Conservation (phyloP, 148 eudicot species). For the Mesembryanthemum crystallinum region DNA sequence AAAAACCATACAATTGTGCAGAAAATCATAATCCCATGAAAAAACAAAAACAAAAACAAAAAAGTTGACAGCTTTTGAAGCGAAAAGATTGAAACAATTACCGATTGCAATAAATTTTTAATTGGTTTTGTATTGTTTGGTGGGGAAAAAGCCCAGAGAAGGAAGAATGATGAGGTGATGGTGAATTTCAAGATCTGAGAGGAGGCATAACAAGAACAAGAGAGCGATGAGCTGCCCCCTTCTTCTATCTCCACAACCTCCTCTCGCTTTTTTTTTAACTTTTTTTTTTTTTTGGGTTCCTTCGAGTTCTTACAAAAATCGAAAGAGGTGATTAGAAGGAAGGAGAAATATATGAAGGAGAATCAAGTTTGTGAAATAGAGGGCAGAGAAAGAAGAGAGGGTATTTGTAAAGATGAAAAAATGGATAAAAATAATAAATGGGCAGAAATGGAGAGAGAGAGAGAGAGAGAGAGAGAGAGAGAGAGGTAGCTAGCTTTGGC, state of each 20-base stretch:
- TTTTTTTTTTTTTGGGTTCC: conserved; percentile 23
- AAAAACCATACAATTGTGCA: conserved; percentile 5
- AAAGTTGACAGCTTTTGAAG: conserved; percentile 12
- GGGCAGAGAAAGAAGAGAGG: conserved; percentile 26
- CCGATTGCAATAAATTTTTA: conserved; percentile 7
- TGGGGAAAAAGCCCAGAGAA: background rate
- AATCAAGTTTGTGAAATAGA: conserved; percentile 5
- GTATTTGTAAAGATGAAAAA: conserved; percentile 38
- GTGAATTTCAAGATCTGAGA: conserved; percentile 55
- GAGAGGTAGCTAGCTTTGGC: conserved; percentile 38
- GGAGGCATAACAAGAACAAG: conserved; percentile 53
- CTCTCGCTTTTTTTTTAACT: conserved; percentile 11
- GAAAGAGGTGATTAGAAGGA: conserved; percentile 12
- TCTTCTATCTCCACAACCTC: conserved; percentile 31
- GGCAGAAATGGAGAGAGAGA: conserved; percentile 24
- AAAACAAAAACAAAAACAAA: background rate
- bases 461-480: conserved; percentile 29
- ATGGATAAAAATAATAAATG: conserved; percentile 33
- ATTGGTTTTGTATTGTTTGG: background rate
- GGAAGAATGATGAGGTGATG: background rate
- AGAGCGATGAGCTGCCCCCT: conserved; percentile 57
- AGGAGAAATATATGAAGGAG: conserved; percentile 19
- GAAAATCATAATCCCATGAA: conserved; percentile 8
- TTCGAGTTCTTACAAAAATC: conserved; percentile 16
- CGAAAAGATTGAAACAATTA: conserved; percentile 22